phyloP scores from a whole-genome alignment of 345 rosid genomes.

The Citrus sinensis region DNA sequence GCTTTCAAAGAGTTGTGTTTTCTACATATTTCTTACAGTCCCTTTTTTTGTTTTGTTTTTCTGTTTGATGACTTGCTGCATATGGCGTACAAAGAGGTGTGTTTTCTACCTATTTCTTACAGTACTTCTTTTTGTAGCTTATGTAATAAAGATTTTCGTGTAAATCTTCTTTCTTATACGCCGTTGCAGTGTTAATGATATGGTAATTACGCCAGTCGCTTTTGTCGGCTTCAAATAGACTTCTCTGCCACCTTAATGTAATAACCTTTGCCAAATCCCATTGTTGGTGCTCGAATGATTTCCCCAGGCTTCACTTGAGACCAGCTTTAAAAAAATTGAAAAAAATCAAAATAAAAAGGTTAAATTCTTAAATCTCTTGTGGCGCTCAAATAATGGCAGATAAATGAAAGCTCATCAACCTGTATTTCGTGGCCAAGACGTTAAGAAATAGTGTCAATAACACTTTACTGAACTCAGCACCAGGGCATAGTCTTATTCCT shows the following conservation, averaged over 20 bases:
- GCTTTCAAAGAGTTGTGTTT: too few relatives aligned
- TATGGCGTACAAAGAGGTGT: too few relatives aligned
- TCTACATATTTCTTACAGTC: background rate
- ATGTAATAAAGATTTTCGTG: too few relatives aligned
- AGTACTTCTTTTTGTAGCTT: background rate
- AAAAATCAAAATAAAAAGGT: background rate
- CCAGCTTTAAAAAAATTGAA: background rate
- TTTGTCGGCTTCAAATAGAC: background rate
- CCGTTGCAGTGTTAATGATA: background rate
- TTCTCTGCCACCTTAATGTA: background rate
- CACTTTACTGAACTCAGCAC: constrained; percentile 24
- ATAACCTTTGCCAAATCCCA: constrained; percentile 19
- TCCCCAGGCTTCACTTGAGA: constrained; percentile 11
- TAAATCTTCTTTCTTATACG: too few relatives aligned
- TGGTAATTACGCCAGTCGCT: background rate
- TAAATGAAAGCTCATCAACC: background rate
- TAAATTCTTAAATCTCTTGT: background rate
- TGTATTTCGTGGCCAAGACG: constrained; percentile 18
- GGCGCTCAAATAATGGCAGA: background rate
- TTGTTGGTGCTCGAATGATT: constrained; percentile 16
- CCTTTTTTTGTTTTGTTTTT: too few relatives aligned
- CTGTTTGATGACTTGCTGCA: too few relatives aligned
- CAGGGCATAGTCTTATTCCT: constrained; percentile 24
- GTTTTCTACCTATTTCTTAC: background rate
- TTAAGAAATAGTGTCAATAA: constrained; percentile 22